phyloP scores from a whole-genome alignment of 129 eudicot species.

The Calendula officinalis region DNA sequence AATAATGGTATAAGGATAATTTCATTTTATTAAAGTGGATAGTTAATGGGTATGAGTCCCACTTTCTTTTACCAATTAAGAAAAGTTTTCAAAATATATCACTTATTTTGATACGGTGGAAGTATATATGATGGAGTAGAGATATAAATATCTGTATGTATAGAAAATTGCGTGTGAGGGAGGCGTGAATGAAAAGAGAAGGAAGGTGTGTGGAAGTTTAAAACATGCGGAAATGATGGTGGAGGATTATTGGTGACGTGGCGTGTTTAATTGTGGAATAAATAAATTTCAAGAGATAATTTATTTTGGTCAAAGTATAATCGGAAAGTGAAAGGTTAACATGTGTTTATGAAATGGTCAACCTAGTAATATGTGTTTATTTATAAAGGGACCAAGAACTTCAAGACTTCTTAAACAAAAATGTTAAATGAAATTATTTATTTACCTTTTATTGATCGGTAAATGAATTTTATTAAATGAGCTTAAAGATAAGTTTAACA shows the following conservation, averaged over 20 bases:
- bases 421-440: too few species aligned
- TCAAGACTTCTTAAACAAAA: too few species aligned
- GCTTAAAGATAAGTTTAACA: too few species aligned
- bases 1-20: too few species aligned
- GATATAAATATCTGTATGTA: background rate
- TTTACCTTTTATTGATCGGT: too few species aligned
- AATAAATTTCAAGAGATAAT: background rate
- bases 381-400: background rate
- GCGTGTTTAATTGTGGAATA: conserved; percentile 22
- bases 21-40: too few species aligned
- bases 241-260: conserved; percentile 15
- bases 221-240: background rate
- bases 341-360: conserved; percentile 29
- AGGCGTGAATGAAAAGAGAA: conserved; percentile 25
- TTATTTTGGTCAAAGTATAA: conserved; percentile 23
- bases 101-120: too few species aligned
- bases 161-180: conserved; percentile 16
- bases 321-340: conserved; percentile 16
- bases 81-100: too few species aligned
- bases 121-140: too few species aligned
- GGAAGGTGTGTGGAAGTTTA: conserved; percentile 22
- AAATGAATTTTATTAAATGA: too few species aligned
- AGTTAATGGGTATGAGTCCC: too few species aligned
- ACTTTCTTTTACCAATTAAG: too few species aligned
- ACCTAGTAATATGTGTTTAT: background rate